Evolutionary conservation across 768 basidiomycete species (phyloP).

Genomic region (Lanmaoa pseudosensibilis): DNA sequence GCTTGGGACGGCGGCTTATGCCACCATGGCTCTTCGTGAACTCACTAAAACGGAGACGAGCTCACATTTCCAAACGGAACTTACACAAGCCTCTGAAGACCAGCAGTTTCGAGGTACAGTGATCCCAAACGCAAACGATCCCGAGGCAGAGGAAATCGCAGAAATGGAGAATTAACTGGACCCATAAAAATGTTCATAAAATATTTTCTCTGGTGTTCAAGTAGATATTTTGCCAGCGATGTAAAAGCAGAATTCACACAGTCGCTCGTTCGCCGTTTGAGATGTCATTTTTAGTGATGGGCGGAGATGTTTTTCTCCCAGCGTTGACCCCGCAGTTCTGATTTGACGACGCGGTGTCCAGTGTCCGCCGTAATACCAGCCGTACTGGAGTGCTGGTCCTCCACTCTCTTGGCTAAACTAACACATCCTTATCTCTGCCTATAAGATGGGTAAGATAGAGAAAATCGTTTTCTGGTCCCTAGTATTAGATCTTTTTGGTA

Average conservation of each 20-base stretch:
- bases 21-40: conserved; percentile 96
- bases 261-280: background rate
- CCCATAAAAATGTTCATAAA: background rate
- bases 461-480: conserved; percentile 86
- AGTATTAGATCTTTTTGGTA: conserved; percentile 82
- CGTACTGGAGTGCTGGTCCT: background rate
- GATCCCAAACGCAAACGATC: conserved; percentile 26
- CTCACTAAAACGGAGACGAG: conserved; percentile 95
- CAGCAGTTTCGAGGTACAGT: conserved; percentile 70
- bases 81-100: conserved; percentile 78
- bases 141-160: conserved; percentile 15
- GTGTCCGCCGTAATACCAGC: background rate
- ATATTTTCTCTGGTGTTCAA: background rate
- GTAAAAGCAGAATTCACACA: background rate
- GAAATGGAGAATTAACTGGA: conserved; percentile 5
- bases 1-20: conserved; percentile 92
- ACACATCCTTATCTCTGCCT: background rate
- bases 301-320: background rate
- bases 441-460: conserved; percentile 65
- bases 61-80: conserved; percentile 80
- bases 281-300: too few species aligned
- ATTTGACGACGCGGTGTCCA: background rate
- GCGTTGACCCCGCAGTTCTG: background rate
- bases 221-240: background rate
- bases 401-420: background rate